Conservation (phyloP, 2,329 filamentous ascomycete species). For the Aspergillus caelatus region DNA sequence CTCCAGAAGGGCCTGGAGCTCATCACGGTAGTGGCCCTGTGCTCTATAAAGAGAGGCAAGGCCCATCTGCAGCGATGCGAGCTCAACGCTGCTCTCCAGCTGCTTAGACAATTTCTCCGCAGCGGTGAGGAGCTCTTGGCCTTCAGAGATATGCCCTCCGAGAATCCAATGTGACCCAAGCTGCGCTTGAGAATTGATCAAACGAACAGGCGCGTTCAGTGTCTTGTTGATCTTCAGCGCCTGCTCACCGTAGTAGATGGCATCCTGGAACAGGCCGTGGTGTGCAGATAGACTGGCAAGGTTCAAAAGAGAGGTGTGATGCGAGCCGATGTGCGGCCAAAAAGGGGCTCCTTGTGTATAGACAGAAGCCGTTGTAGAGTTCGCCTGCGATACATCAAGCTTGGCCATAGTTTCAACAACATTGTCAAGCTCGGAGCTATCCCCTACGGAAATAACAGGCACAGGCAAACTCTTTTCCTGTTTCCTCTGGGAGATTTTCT, state of each 20-base stretch:
- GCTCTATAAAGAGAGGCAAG: conserved; percentile 51
- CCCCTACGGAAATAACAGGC: conserved; percentile 13
- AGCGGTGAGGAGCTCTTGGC: conserved; percentile 59
- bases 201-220: conserved; percentile 63
- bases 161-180: conserved; percentile 53
- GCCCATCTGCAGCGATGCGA: conserved; percentile 52
- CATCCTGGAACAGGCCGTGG: conserved; percentile 84
- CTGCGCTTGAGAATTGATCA: conserved; percentile 51
- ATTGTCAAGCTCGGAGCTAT: conserved; percentile 36
- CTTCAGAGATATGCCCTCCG: conserved; percentile 54
- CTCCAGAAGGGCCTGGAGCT: conserved; percentile 52
- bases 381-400: conserved; percentile 41
- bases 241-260: conserved; percentile 83
- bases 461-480: conserved; percentile 28
- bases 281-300: conserved; percentile 79
- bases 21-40: conserved; percentile 51
- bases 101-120: conserved; percentile 58
- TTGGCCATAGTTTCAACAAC: conserved; percentile 44
- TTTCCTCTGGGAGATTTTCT: conserved; percentile 45
- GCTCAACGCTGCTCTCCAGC: conserved; percentile 54
- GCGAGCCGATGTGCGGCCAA: conserved; percentile 75
- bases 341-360: conserved; percentile 66
- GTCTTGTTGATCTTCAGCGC: conserved; percentile 74
- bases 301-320: conserved; percentile 72
- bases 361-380: conserved; percentile 43